Evolutionary conservation across 768 basidiomycete species (phyloP).

Genomic region (Pholiota molesta): DNA sequence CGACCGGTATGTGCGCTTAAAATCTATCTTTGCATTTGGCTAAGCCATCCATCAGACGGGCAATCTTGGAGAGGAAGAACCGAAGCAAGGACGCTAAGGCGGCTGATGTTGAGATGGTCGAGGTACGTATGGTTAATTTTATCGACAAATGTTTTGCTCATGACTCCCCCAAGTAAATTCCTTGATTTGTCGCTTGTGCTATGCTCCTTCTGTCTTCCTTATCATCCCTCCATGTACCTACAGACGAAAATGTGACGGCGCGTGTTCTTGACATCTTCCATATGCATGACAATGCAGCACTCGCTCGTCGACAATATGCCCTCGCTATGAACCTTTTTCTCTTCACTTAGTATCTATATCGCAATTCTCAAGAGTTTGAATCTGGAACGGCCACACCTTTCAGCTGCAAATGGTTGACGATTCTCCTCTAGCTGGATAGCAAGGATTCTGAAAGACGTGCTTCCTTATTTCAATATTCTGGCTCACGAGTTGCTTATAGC

Average conservation of each 20-base stretch:
- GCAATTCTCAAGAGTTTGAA: neutral
- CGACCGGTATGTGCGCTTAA: constrained; percentile 51
- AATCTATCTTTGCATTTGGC: neutral
- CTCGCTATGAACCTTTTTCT: neutral
- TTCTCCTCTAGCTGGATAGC: no score
- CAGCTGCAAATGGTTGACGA: neutral
- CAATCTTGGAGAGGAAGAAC: constrained; percentile 87
- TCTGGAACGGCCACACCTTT: neutral
- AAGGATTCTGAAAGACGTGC: no score
- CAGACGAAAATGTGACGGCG: constrained; percentile 60
- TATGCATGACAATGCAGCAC: constrained; percentile 9
- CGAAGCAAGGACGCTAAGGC: constrained; percentile 65
- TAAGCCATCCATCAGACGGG: constrained; percentile 39
- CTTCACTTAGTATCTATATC: neutral
- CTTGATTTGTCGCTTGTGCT: constrained; percentile 1
- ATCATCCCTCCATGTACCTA: constrained; percentile 62
- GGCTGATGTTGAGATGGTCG: constrained; percentile 75
- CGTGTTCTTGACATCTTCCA: constrained; percentile 34
- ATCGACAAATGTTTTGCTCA: no score
- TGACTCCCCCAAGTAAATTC: constrained; percentile 39
- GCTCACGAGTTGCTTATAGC: no score
- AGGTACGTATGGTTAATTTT: constrained; percentile 51
- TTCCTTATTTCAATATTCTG: no score
- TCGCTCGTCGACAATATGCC: neutral
- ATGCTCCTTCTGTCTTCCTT: neutral